A percentile compares a stretch with the other conserved stretches of the same genome.
phyloP scores from a whole-genome alignment of 192 early-diverging fungal species.

The Tieghemiomyces parasiticus region DNA sequence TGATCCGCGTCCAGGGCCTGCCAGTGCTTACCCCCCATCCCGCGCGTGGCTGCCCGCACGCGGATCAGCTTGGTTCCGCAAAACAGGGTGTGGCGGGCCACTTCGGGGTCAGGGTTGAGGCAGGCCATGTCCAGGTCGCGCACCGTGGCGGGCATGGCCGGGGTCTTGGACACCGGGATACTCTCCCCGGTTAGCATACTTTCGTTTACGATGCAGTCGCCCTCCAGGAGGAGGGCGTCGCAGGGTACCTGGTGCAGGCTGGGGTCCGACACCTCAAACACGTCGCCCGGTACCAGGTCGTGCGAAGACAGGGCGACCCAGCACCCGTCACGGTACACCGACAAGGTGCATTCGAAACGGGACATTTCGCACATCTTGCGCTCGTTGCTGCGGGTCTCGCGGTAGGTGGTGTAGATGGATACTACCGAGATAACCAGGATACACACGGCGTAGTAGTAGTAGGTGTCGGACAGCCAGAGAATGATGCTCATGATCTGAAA shows the following conservation, averaged over 20 bases:
- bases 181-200: slow-evolving; percentile 97
- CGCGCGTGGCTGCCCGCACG: slow-evolving; percentile 32
- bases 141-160: slow-evolving; percentile 49
- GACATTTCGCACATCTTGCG: slow-evolving; percentile 71
- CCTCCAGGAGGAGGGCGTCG: slow-evolving; percentile 81
- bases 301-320: slow-evolving; percentile 37
- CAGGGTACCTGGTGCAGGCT: slow-evolving; percentile 61
- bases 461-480: slow-evolving; percentile 80
- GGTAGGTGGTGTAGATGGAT: slow-evolving; percentile 59
- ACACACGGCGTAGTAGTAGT: slow-evolving; percentile 88
- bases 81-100: slow-evolving; percentile 80
- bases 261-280: slow-evolving; percentile 66
- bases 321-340: slow-evolving; percentile 44
- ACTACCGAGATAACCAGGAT: slow-evolving; percentile 77
- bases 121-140: slow-evolving; percentile 47
- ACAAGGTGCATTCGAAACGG: slow-evolving; percentile 66
- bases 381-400: slow-evolving; percentile 58
- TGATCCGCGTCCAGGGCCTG: slow-evolving; percentile 23
- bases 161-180: slow-evolving; percentile 81
- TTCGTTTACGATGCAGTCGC: slow-evolving; percentile 97
- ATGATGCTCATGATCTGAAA: slow-evolving; percentile 64
- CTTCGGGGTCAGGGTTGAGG: slow-evolving; percentile 53
- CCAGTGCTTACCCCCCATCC: slow-evolving; percentile 26
- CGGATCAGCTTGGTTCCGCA: slow-evolving; percentile 87
- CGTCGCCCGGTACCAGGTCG: slow-evolving; percentile 94